Percentiles rank a stretch among this genome's conserved stretches.
These are phyloP conservation scores for Quercus lobata DNA, from an alignment of 331 rosid genomes.

Conservation along the genomic window DNA sequence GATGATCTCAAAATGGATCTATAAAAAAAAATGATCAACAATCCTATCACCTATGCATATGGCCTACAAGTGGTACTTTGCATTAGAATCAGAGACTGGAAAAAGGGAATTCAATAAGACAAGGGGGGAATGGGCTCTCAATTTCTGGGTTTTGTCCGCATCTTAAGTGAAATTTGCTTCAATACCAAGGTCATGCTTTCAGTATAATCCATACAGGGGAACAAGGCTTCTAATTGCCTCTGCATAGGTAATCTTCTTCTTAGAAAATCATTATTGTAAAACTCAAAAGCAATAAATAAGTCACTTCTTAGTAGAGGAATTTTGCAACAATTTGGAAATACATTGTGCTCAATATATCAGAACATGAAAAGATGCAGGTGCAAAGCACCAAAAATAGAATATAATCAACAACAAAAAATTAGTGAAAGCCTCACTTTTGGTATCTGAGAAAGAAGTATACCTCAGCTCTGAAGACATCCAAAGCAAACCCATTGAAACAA, in stretches of 20 bases:
- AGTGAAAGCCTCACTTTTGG: neutral
- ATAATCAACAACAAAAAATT: neutral
- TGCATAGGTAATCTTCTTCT: too few relatives aligned
- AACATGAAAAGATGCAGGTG: neutral
- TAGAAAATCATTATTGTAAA: too few relatives aligned
- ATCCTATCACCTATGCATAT: neutral
- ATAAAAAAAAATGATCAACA: too few relatives aligned
- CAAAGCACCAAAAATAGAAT: neutral
- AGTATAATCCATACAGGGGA: neutral
- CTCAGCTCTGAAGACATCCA: slow-evolving; percentile 93
- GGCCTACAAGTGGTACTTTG: neutral
- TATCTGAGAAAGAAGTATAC: slow-evolving; percentile 33
- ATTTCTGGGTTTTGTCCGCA: neutral
- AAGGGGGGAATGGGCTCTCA: neutral
- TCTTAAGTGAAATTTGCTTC: neutral
- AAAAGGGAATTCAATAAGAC: neutral
- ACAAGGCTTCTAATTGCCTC: neutral
- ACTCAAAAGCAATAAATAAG: neutral
- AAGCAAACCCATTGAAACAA: slow-evolving; percentile 91
- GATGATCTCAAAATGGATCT: too few relatives aligned
- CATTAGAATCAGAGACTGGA: neutral
- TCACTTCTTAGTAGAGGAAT: neutral
- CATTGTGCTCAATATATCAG: neutral
- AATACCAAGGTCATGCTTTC: neutral
- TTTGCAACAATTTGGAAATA: neutral